Conservation (phyloP, 2,329 filamentous ascomycete genomes). For the Periconia macrospinosa region DNA sequence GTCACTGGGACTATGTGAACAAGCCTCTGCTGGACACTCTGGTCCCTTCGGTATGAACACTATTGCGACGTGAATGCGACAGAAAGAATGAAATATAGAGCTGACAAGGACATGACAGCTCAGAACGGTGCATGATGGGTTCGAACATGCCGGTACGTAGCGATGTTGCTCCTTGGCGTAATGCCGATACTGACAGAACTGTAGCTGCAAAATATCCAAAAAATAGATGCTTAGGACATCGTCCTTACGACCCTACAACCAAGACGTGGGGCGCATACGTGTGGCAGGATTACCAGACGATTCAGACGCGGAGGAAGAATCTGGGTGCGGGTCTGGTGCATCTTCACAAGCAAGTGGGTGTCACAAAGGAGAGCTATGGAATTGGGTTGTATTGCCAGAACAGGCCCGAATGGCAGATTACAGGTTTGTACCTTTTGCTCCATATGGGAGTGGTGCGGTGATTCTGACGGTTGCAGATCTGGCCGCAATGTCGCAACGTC, state of each 20-base stretch:
- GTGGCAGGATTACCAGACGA: constrained; percentile 81
- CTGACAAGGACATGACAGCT: constrained; percentile 40
- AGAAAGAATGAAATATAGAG: not conserved
- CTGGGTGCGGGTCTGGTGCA: constrained; percentile 84
- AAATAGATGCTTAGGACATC: constrained; percentile 74
- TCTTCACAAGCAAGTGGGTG: constrained; percentile 72
- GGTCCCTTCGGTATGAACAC: constrained; percentile 56
- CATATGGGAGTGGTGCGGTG: not conserved
- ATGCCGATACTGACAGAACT: not conserved
- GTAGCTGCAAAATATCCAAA: constrained; percentile 63
- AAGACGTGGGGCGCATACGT: constrained; percentile 76
- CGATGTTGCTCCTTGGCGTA: not conserved
- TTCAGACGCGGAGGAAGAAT: constrained; percentile 78
- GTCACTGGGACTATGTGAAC: constrained; percentile 78
- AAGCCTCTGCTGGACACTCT: constrained; percentile 52
- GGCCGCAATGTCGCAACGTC: constrained; percentile 80
- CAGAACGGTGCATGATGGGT: constrained; percentile 76
- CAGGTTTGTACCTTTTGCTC: constrained; percentile 54
- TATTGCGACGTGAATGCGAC: not conserved
- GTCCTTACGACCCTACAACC: constrained; percentile 74
- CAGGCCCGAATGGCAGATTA: constrained; percentile 85
- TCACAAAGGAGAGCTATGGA: constrained; percentile 67
- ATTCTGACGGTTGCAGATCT: constrained; percentile 62
- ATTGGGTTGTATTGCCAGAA: constrained; percentile 87
- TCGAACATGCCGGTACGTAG: constrained; percentile 63